Base-by-base conservation (phyloP, 495 filamentous ascomycete genomes). In the Talaromyces adpressus region DNA sequence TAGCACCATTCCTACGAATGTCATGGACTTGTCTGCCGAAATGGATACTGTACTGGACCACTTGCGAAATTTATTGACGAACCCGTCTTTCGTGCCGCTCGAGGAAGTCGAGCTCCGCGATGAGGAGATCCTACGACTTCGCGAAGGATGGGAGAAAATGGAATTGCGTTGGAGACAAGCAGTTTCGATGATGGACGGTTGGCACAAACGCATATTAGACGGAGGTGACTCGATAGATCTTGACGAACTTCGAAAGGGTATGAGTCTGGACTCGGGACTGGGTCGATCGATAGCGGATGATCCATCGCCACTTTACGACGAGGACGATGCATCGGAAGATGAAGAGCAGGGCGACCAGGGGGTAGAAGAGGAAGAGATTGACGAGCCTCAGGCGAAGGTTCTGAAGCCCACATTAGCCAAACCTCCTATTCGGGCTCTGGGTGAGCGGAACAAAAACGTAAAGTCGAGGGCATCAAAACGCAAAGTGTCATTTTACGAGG, bases 31-130 rank as follows among this genome's bases (percentile, higher is more conserved):
- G 49, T 85, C 90, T 0, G 65, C 71, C 6, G 88, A 93, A 61
- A 82, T 96, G 74, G 87, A 91, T 27, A 73, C 73, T 3, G 86
- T 93, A 1, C 79, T 98, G 62, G 85, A 89, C 58, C 91, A 94
- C 65, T 79, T 98, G 56, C 84, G 87, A 65, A 90, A 82, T 4
- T 80, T 98, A 39, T 79, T 98, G 29, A 96, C 93, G 11, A 97
- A 97, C 65, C 94, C 94, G 5, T 93, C 91, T 8, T 98, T 98
- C 73, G 94, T 97, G 32, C 90, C 94, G 0, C 81, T 98, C n/a
- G 95, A 98, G 70, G 88, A 97, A 72, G 90, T 97, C 6, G 91
- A 92, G 64, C 78, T 93, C 18, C 84, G 93, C 30, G 93, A 98
- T 63, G 89, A 95, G 51, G 93, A 96, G 68, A 97, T 98, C 63